Evolutionary conservation across 768 basidiomycete species (phyloP), one percentile per base, ranked within the genome.

Genomic region (Basidioascus undulatus): DNA sequence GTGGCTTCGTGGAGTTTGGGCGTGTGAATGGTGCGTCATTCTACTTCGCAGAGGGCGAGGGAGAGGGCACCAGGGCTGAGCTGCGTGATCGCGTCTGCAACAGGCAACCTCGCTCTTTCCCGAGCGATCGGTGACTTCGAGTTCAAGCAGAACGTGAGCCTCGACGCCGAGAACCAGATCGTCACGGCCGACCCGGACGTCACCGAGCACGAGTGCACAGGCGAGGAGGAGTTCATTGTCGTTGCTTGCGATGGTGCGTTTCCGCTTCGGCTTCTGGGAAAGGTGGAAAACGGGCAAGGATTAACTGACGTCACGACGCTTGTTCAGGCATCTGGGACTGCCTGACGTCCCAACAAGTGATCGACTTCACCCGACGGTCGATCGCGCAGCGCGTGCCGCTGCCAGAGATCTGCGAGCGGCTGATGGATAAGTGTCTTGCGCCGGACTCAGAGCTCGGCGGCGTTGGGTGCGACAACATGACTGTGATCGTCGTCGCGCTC

Each of bases 391-490:
- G 76, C 31, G 77, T 74, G 52, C 65, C 72, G 39, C 68, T 96
- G 7, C 49, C 60, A n/a, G 75, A 86, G 55, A 81, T 96, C 44
- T 72, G 76, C 51, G 83, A 89, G 58, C 67, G 72, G 52, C 73
- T 94, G 49, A 89, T 87, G 59, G 77, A 82, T 44, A 75, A 78
- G 49, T 96, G 92, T 53, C 67, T 94, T 35, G 87, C 92, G 19
- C 87, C 87, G 1, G 84, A 92, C 55, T 80, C 81, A 2, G 75
- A 76, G 19, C 78, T 78, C 27, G 81, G 80, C 36, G 92, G 92
- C 11, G 81, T 94, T 47, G 92, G 92, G 16, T 94, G 89, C 57
- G 92, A 98, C 62, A 96, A 98, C 63, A 98, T 98, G 92, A 98
- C 92, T 0, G 64, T 92, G 37, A 67, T 94, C 49, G 70, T 98